Percentiles rank a stretch among this genome's conserved stretches.
Evolutionary conservation across 306 rosid species (phyloP).

Genomic region (Begonia fuchsioides): DNA sequence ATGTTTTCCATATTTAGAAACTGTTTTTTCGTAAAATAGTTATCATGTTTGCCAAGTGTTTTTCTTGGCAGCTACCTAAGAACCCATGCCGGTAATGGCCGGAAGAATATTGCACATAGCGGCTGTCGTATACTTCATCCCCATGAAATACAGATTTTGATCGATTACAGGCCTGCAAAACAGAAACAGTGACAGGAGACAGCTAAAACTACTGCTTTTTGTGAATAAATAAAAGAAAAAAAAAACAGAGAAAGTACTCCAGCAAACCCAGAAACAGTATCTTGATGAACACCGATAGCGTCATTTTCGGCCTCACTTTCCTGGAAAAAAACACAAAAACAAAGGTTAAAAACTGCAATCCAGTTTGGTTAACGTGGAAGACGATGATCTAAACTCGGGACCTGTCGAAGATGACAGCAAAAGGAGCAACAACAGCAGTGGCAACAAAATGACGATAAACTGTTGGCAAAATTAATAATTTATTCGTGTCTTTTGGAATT

Average conservation of each 20-base stretch:
- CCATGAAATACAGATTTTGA: conserved; percentile 67
- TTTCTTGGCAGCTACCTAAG: conserved; percentile 31
- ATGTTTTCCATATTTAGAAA: not conserved
- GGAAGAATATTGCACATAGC: conserved; percentile 82
- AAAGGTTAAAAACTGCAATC: no score
- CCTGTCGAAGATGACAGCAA: conserved; percentile 63
- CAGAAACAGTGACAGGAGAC: conserved; percentile 5
- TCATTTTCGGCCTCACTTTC: conserved; percentile 81
- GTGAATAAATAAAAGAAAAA: not conserved
- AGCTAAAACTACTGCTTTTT: not conserved
- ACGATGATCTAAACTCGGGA: not conserved
- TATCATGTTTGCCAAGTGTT: not conserved
- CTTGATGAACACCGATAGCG: conserved; percentile 56
- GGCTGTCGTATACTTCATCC: conserved; percentile 75
- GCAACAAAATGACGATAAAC: conserved; percentile 84
- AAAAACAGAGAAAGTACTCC: conserved; percentile 33
- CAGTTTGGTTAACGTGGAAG: no score
- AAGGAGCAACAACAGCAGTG: conserved; percentile 49
- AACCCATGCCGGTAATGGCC: conserved; percentile 63
- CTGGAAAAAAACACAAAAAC: conserved; percentile 18
- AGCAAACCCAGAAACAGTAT: conserved; percentile 46
- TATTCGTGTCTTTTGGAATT: no score
- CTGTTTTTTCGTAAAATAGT: no score
- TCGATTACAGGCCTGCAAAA: conserved; percentile 79
- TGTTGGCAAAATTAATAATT: no score